Base-by-base conservation (phyloP, 208 protist species). In the Acanthamoeba culbertsoni region DNA sequence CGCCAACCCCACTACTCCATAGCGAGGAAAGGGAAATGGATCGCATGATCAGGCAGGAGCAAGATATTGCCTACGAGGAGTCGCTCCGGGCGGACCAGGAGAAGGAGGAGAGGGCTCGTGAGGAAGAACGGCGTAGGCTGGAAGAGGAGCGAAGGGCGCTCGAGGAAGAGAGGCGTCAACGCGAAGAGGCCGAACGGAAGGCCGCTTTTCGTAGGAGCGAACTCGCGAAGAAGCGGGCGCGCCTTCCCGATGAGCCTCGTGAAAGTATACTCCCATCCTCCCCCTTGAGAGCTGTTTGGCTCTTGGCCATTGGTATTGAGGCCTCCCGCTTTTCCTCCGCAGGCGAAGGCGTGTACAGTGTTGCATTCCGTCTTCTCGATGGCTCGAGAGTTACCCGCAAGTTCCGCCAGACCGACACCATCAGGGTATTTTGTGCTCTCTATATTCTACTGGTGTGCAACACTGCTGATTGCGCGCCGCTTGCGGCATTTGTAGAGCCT, bases 11-110 rank as follows among this genome's bases (percentile, higher is more conserved):
- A n/a, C n/a, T n/a, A n/a, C n/a, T 10, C 31, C 18, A 43, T 31
- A 88, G 77, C 20, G 77, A 88, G 51, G 77, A 88, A 33, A n/a
- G 77, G 31, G 77, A 88, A 43, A 55, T 45, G 51, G 77, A 88
- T 23, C 42, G 77, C 28, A n/a, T 88, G 48, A 88, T 88, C 51
- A 55, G 77, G 16, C 33, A 88, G 23, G 77, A 88, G 37, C 77
- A 88, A 62, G 77, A 88, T 33, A 10, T 53, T 14, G 77, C 77
- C 42, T 88, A 88, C 18, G 48, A 88, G 37, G 77, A 88, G 26
- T 88, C 77, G 1, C 77, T 88, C 1, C 77, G 43, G 33, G 48
- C 48, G 5, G 77, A 88, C 48, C 77, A 88, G 37, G 77, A 88
- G 37, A 6, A 62, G 42, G 77, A 88, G 51, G 48, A 62, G 48